Evolutionary conservation across 2,329 filamentous ascomycete species (phyloP).

Genomic region (Curvularia lunata): DNA sequence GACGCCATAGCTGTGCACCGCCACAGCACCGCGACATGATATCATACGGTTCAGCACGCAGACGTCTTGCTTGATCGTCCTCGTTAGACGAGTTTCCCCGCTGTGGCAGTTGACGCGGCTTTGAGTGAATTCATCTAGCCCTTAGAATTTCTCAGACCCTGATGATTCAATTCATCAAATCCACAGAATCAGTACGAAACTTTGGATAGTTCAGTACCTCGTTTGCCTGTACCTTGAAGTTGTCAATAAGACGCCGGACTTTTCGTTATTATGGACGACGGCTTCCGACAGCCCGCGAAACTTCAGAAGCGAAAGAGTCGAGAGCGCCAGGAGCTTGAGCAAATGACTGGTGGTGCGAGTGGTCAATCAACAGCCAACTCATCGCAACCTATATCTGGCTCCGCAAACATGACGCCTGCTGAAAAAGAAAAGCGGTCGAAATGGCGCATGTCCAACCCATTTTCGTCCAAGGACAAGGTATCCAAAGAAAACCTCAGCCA

Average conservation of each 20-base stretch:
- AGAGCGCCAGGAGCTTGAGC: slow-evolving; percentile 36
- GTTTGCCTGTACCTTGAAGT: background rate
- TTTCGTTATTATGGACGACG: slow-evolving; percentile 26
- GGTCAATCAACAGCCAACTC: slow-evolving; percentile 26
- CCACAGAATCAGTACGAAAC: background rate
- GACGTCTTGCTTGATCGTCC: slow-evolving; percentile 18
- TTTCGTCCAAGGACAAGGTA: slow-evolving; percentile 46
- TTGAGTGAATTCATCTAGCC: slow-evolving; percentile 4
- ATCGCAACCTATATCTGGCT: slow-evolving; percentile 24
- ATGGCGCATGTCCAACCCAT: slow-evolving; percentile 47
- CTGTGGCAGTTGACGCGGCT: slow-evolving; percentile 6
- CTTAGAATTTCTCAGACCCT: background rate
- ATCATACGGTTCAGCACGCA: slow-evolving; percentile 28
- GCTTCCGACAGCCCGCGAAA: slow-evolving; percentile 35
- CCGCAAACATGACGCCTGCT: slow-evolving; percentile 26
- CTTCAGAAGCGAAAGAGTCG: slow-evolving; percentile 43
- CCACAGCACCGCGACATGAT: slow-evolving; percentile 34
- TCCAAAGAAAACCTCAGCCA: slow-evolving; percentile 15
- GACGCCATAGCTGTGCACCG: slow-evolving; percentile 30
- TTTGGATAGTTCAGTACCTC: background rate
- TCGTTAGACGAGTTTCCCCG: slow-evolving; percentile 11
- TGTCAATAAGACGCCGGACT: background rate
- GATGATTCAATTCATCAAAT: background rate
- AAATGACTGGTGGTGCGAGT: slow-evolving; percentile 28
- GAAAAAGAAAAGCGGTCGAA: slow-evolving; percentile 48